Base-by-base conservation (phyloP, 1,139 yeast species). In the Lipomyces yarrowii region DNA sequence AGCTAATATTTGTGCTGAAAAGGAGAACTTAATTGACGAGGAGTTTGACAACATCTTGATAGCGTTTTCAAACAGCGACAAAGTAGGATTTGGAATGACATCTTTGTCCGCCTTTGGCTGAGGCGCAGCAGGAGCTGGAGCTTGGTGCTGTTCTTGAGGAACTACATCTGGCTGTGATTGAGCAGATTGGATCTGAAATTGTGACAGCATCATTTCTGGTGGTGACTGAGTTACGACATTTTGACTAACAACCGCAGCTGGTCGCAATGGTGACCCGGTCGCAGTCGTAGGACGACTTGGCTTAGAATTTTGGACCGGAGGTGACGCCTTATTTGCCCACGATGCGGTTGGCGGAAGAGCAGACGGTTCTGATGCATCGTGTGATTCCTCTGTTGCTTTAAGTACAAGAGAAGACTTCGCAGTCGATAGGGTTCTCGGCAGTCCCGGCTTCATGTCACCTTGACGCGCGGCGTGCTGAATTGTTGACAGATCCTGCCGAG, bases 401-500 rank as follows among this genome's bases (percentile, higher is more conserved):
- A 61, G 8, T 11, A 58, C 64, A 1, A 73, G 62, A 26, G 71
- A 54, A 26, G 73, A 64, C 51, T 68, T 55, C 13, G 73, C 71
- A 1, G 61, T 15, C 62, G 71, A 39, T 60, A 72, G 11, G 3
- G 48, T 21, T 8, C 52, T 42, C 18, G 65, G 58, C 23, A 61
- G 13, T 13, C 60, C 46, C 7, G 68, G 56, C 53, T 67, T 64
- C 37, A 42, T 26, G 11, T 64, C 68, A 18, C 53, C 61, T 35
- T 67, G 69, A 21, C 69, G 59, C 23, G 69, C 69, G n/a, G 69
- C 87, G 69, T 79, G 82, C 74, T 90, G 92, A 75, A 90, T 90
- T 18, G 96, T 90, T 15, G 93, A 88, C 75, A 92, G 83, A 76
- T 93, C 98, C 76, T 93, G 96, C 78, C 97, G 87, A 46, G 97